Evolutionary conservation across 1,284 basidiomycete species (phyloP), one percentile per base, ranked within the genome.

Genomic region (Rhizoctonia solani): DNA sequence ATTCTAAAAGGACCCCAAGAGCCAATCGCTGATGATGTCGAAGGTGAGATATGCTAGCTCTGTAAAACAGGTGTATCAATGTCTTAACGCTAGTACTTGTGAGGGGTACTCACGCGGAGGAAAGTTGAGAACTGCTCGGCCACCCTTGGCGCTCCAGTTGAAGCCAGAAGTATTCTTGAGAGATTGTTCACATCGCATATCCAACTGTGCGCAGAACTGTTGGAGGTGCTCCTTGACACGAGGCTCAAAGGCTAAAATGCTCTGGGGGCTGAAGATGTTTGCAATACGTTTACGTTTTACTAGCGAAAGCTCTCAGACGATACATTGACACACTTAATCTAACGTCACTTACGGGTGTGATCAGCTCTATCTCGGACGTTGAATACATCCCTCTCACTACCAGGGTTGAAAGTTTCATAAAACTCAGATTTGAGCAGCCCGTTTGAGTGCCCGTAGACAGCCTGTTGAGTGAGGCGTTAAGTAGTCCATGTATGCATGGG

Each of bases 1-100:
- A 83, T 83, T 16, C 80, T 81, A 67, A 83, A 79, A 2, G 79
- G 72, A 76, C 72, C 0, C 81, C 80, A 68, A 81, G 81, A 0
- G 78, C 77, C n/a, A 83, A 65, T 80, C 79, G 4, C 78, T 79
- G 41, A 44, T 44, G 14, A 78, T 76, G 70, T 81, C 80, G 71
- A 83, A 83, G 13, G 81, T 78, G 54, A 81, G 76, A 68, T 77
- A 82, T 74, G 81, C 81, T 69, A 81, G 74, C 4, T 53, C 50
- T 53, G 27, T 4, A 53, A 6, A 4, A 50, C 11, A 4, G 4
- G 4, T 44, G 4, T 6, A 16, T 21, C 5, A 4, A 5, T 4
- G 5, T 5, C 19, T 4, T 4, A 16, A 44, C 5, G 3, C 21
- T 44, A n/a, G 29, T 8, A 27, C n/a, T 1, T 13, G 5, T 25